phyloP scores from a whole-genome alignment of 495 filamentous ascomycete species.

The Trichoderma orchidacearum region DNA sequence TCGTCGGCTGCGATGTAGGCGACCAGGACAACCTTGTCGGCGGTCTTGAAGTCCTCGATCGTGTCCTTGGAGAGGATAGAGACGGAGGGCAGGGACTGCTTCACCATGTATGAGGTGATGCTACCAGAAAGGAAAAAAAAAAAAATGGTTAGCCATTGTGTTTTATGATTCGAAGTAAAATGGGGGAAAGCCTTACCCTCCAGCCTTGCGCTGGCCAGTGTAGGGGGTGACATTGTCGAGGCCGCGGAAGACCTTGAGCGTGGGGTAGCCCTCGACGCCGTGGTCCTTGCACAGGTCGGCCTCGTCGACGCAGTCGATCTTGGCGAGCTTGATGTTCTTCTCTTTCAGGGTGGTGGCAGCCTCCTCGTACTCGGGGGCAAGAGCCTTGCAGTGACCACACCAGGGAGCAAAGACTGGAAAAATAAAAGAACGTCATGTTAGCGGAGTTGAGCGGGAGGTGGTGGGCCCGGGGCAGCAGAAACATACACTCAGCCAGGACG shows the following conservation, averaged over 20 bases:
- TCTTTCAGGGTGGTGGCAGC: slow-evolving; percentile 88
- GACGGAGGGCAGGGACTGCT: slow-evolving; percentile 91
- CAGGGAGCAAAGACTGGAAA: slow-evolving; percentile 53
- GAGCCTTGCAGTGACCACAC: slow-evolving; percentile 76
- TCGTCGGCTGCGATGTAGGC: slow-evolving; percentile 78
- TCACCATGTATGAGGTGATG: slow-evolving; percentile 97
- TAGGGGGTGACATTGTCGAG: slow-evolving; percentile 73
- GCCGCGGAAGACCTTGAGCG: slow-evolving; percentile 97
- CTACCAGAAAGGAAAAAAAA: slow-evolving; percentile 25
- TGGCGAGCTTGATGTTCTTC: slow-evolving; percentile 84
- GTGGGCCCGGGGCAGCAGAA: background rate
- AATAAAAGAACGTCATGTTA: slow-evolving; percentile 5
- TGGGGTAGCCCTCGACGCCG: slow-evolving; percentile 94
- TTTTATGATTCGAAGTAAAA: background rate
- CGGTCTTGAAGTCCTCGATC: slow-evolving; percentile 89
- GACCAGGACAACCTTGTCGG: slow-evolving; percentile 91
- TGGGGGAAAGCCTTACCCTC: slow-evolving; percentile 48
- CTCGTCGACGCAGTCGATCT: slow-evolving; percentile 96
- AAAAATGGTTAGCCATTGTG: slow-evolving; percentile 14
- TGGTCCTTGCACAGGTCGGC: slow-evolving; percentile 77
- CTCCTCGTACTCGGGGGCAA: slow-evolving; percentile 76
- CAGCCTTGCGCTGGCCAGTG: slow-evolving; percentile 76
- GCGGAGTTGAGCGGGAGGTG: slow-evolving; percentile 3
- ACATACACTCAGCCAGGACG: slow-evolving; percentile 67
- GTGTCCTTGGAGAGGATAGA: slow-evolving; percentile 66